Evolutionary conservation across 352 stramenopile species (phyloP).

Genomic region (Globisporangium megalacanthum): DNA sequence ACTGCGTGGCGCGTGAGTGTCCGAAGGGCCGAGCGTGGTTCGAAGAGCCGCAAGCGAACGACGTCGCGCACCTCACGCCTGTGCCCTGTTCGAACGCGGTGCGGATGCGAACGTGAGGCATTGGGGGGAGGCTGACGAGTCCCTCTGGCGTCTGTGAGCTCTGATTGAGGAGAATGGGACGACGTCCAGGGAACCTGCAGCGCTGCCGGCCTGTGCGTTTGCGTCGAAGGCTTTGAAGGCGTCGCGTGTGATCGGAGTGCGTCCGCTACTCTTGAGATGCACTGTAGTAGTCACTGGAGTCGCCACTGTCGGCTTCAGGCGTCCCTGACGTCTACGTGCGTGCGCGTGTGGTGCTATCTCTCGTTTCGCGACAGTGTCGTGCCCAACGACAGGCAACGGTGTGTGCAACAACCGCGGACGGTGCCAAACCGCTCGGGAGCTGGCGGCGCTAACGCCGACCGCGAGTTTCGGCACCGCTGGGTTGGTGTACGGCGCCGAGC

Average conservation of each 20-base stretch:
- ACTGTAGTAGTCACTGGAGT: no score
- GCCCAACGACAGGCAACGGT: slow-evolving; percentile 23
- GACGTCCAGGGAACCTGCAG: slow-evolving; percentile 47
- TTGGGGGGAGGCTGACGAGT: no score
- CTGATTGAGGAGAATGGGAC: not conserved
- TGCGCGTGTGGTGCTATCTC: not conserved
- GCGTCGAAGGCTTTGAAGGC: slow-evolving; percentile 61
- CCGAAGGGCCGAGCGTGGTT: slow-evolving; percentile 59
- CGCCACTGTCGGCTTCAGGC: not conserved
- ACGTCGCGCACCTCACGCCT: slow-evolving; percentile 45
- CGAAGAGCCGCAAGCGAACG: slow-evolving; percentile 38
- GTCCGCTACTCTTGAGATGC: slow-evolving; percentile 3
- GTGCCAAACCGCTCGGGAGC: slow-evolving; percentile 42
- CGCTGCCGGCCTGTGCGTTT: slow-evolving; percentile 43
- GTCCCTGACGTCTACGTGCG: not conserved
- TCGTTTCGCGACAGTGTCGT: slow-evolving; percentile 29
- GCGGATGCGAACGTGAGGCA: not conserved
- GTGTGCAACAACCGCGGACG: slow-evolving; percentile 38
- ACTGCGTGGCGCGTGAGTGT: slow-evolving; percentile 54
- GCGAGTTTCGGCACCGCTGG: slow-evolving; percentile 24
- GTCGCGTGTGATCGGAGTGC: slow-evolving; percentile 58
- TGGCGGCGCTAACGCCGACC: slow-evolving; percentile 49
- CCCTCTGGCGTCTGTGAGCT: no score
- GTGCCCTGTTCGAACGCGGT: slow-evolving; percentile 75
- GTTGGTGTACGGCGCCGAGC: slow-evolving; percentile 67